Evolutionary conservation across 2,329 filamentous ascomycete species (phyloP).

Genomic region (Aspergillus pseudonomiae): DNA sequence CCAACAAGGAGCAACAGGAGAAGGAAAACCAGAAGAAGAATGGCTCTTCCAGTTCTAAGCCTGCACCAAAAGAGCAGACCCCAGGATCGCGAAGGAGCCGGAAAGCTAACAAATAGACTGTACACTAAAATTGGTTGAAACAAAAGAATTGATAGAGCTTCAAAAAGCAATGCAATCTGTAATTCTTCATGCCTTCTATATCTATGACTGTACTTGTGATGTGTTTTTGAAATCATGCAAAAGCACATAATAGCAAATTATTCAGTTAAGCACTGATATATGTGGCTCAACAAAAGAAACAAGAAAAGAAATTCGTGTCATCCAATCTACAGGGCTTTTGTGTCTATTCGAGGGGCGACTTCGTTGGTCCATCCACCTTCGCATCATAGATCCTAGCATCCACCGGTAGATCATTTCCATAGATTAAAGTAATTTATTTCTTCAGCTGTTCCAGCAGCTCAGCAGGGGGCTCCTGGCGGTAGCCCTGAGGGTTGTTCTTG

Average conservation of each 20-base stretch:
- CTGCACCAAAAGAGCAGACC: slow-evolving; percentile 30
- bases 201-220: slow-evolving; percentile 1
- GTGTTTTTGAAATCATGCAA: neutral
- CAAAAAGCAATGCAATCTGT: neutral
- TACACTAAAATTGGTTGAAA: neutral
- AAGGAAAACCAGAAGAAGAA: slow-evolving; percentile 26
- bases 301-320: slow-evolving; percentile 41
- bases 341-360: slow-evolving; percentile 10
- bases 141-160: neutral
- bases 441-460: slow-evolving; percentile 67
- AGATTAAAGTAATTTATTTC: slow-evolving; percentile 31
- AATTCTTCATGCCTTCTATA: slow-evolving; percentile 3
- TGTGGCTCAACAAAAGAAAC: neutral
- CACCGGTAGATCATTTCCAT: neutral
- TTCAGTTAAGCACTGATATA: slow-evolving; percentile 4
- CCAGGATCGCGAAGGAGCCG: slow-evolving; percentile 45
- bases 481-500: slow-evolving; percentile 92
- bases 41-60: slow-evolving; percentile 12
- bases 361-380: neutral
- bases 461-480: slow-evolving; percentile 86
- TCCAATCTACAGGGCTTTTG: slow-evolving; percentile 28
- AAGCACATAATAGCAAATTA: slow-evolving; percentile 4
- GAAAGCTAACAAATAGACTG: slow-evolving; percentile 32
- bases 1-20: slow-evolving; percentile 55
- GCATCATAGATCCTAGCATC: neutral